A percentile compares a stretch with the other conserved stretches of the same genome.
Conservation (phyloP, 495 filamentous ascomycete genomes). For the Bombardia bombarda region DNA sequence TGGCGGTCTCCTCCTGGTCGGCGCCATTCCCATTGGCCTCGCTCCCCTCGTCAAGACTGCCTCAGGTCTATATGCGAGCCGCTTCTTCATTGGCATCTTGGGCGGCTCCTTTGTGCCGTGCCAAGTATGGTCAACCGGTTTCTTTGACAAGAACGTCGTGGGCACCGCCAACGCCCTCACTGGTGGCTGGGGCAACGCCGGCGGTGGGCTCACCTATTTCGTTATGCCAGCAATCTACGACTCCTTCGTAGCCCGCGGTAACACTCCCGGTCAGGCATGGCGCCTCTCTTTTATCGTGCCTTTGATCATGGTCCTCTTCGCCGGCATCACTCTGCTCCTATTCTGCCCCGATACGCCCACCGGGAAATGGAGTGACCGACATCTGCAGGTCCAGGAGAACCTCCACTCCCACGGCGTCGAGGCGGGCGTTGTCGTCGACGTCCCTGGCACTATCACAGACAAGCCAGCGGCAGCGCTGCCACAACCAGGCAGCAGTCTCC, state of each 20-base stretch:
- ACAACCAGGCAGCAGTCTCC: conserved; percentile 28
- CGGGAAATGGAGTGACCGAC: conserved; percentile 73
- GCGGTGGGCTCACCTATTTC: conserved; percentile 83
- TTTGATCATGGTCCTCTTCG: conserved; percentile 61
- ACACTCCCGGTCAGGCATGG: conserved; percentile 66
- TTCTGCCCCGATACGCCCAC: conserved; percentile 79
- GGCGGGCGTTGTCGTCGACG: conserved; percentile 35
- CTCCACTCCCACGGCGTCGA: conserved; percentile 32
- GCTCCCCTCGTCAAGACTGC: conserved; percentile 68
- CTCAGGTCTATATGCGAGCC: conserved; percentile 62
- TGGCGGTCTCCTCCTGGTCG: conserved; percentile 62
- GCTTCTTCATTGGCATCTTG: conserved; percentile 91
- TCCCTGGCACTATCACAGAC: conserved; percentile 51
- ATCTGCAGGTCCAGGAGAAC: conserved; percentile 40
- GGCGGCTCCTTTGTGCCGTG: conserved; percentile 90
- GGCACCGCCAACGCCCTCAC: conserved; percentile 85
- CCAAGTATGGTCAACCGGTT: conserved; percentile 92
- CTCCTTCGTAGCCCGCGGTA: conserved; percentile 56
- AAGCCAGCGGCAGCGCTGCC: conserved; percentile 33
- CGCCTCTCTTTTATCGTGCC: conserved; percentile 78
- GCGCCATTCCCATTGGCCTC: conserved; percentile 74
- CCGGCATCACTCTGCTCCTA: conserved; percentile 61
- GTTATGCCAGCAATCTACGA: conserved; percentile 91
- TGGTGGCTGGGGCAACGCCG: conserved; percentile 82
- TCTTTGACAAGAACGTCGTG: conserved; percentile 93